phyloP scores from a whole-genome alignment of 441 rosid genomes.

The Gossypium aridum region DNA sequence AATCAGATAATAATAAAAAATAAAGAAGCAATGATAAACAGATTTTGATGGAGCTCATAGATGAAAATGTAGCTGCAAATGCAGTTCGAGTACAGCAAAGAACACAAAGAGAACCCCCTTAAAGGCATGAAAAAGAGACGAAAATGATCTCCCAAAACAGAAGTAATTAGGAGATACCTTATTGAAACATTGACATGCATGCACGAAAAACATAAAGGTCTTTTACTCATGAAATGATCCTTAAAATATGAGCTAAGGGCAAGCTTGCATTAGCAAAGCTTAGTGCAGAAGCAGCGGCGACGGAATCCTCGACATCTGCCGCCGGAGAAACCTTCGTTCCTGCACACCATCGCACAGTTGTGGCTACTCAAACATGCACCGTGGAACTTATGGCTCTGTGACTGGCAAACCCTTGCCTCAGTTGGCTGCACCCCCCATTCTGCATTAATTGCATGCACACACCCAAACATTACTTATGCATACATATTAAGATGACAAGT shows the following conservation, averaged over 20 bases:
- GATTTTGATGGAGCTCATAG: neutral
- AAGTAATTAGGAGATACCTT: neutral
- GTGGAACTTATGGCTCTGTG: slow-evolving; percentile 51
- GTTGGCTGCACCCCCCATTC: slow-evolving; percentile 17
- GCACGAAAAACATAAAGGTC: neutral
- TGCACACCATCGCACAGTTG: slow-evolving; percentile 51
- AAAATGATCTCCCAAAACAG: neutral
- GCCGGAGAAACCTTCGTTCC: slow-evolving; percentile 43
- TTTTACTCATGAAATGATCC: neutral
- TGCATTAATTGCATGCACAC: neutral
- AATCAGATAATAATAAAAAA: no score
- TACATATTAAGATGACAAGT: neutral
- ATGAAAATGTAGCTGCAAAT: neutral
- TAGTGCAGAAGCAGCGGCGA: slow-evolving; percentile 56
- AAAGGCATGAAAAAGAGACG: neutral
- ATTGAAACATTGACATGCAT: neutral
- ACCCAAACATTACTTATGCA: neutral
- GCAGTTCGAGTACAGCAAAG: neutral
- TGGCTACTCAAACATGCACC: slow-evolving; percentile 31
- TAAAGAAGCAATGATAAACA: neutral
- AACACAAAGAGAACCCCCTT: neutral
- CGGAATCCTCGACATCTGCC: slow-evolving; percentile 42
- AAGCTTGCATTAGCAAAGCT: slow-evolving; percentile 17
- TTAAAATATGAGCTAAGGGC: no score
- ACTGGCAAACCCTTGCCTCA: slow-evolving; percentile 55